Evolutionary conservation across 2,329 filamentous ascomycete species (phyloP), one percentile per base, ranked within the genome.

Genomic region (Geoglossum cookeanum): DNA sequence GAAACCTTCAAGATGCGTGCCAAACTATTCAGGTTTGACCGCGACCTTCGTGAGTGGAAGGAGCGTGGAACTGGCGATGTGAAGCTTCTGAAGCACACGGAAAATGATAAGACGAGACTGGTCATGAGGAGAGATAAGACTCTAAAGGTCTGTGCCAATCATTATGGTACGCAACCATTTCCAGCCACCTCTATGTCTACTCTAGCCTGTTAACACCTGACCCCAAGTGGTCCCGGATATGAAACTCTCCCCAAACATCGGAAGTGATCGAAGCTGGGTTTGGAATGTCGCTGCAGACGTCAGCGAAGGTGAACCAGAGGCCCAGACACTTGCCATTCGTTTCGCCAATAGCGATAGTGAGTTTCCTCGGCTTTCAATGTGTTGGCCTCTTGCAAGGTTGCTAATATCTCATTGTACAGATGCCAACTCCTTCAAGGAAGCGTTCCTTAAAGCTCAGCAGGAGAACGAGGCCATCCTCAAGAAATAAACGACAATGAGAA

Each of bases 51-150:
- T 71, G 92, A 97, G 77, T 98, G 92, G 92, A 98, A 97, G 80
- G 92, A 98, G 82, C 85, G 92, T 69, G 92, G 92, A 63, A 97
- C 92, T 63, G 92, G 92, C 66, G 91, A 97, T 67, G 90, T 97
- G 62, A 83, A 91, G 68, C 79, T 98, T 72, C 78, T 98, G 69
- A 97, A 96, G 83, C 92, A 98, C 79, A 92, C 89, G 80, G 90
- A 96, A 78, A 96, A 95, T 72, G 83, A 85, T 74, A 97, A 97
- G 84, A 95, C 90, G 59, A 83, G 92, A 66, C 78, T 98, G 66
- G 92, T 98, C 65, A 98, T 98, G 92, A 86, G 92, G 72, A 82
- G 92, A 70, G 92, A 98, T 78, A 97, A 97, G 87, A 98, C 92
- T 60, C 83, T 97, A 76, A 98, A 98, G 81, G 92, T 98, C 74